Percentiles rank a stretch among this genome's conserved stretches.
These are phyloP conservation scores for Puccinia polysora DNA, from an alignment of 1,284 basidiomycete species.

Conservation along the genomic window DNA sequence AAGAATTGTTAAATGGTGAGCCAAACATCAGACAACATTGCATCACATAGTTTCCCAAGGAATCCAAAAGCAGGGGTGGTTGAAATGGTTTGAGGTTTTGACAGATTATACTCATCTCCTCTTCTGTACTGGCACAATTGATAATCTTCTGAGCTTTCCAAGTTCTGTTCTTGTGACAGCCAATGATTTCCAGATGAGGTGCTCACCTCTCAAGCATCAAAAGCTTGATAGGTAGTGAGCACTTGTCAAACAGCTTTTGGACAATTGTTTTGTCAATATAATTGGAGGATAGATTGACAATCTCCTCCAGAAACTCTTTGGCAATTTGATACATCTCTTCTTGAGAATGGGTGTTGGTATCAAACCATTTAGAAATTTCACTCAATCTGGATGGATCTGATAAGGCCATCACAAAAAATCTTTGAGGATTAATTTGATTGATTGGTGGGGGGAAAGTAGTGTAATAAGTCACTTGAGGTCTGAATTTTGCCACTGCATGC, in stretches of 20 bases:
- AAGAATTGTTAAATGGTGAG: slow-evolving; percentile 80
- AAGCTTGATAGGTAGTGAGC: slow-evolving; percentile 69
- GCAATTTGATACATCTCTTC: slow-evolving; percentile 85
- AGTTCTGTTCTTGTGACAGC: slow-evolving; percentile 98
- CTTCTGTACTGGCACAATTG: slow-evolving; percentile 82
- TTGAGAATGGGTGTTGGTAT: slow-evolving; percentile 70
- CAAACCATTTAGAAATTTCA: slow-evolving; percentile 85
- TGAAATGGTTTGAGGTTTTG: slow-evolving; percentile 83
- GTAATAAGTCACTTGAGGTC: slow-evolving; percentile 85
- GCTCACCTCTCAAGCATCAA: slow-evolving; percentile 89
- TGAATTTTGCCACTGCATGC: slow-evolving; percentile 61
- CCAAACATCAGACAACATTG: slow-evolving; percentile 91
- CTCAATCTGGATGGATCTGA: slow-evolving; percentile 90
- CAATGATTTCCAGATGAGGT: slow-evolving; percentile 92
- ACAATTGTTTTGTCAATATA: slow-evolving; percentile 95
- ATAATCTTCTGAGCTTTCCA: slow-evolving; percentile 99
- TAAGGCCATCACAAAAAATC: slow-evolving; percentile 59
- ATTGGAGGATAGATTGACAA: slow-evolving; percentile 84
- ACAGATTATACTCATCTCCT: slow-evolving; percentile 78
- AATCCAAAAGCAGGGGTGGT: slow-evolving; percentile 87
- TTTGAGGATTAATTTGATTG: slow-evolving; percentile 44
- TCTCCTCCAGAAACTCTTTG: slow-evolving; percentile 74
- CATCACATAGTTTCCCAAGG: slow-evolving; percentile 97
- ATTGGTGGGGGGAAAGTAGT: slow-evolving; percentile 75
- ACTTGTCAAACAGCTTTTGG: slow-evolving; percentile 73